Evolutionary conservation across 1,139 yeast species (phyloP).

Genomic region (Candida gigantensis): DNA sequence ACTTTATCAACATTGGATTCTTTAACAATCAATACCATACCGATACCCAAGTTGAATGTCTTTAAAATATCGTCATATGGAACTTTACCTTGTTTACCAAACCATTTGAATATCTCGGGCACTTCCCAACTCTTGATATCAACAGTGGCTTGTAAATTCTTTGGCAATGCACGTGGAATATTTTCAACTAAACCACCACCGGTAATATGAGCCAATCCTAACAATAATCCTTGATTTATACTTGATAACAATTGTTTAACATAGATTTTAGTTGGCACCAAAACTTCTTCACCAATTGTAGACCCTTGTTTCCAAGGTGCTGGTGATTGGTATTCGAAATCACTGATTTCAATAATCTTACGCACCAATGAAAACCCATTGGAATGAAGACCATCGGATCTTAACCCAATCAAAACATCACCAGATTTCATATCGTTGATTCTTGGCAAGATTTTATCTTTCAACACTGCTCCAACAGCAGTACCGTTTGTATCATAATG

Average conservation of each 20-base stretch:
- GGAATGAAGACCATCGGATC: conserved; percentile 92
- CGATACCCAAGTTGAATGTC: conserved; percentile 95
- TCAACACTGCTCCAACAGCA: conserved; percentile 97
- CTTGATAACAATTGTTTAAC: conserved; percentile 86
- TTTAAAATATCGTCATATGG: conserved; percentile 82
- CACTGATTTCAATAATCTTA: conserved; percentile 79
- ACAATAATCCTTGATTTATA: conserved; percentile 62
- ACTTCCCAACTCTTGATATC: conserved; percentile 82
- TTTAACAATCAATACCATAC: conserved; percentile 89
- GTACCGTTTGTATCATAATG: conserved; percentile 99
- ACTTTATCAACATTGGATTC: conserved; percentile 61
- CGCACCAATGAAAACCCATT: conserved; percentile 97
- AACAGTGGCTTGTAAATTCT: conserved; percentile 72
- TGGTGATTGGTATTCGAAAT: conserved; percentile 62
- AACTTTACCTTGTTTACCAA: conserved; percentile 87
- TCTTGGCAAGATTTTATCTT: conserved; percentile 72
- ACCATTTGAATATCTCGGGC: conserved; percentile 90
- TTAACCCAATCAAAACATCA: conserved; percentile 81
- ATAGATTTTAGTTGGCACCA: conserved; percentile 91
- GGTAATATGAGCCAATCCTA: conserved; percentile 95
- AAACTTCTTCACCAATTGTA: conserved; percentile 81
- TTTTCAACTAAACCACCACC: conserved; percentile 98
- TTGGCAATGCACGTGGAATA: conserved; percentile 92
- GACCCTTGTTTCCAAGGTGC: conserved; percentile 83
- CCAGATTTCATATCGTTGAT: conserved; percentile 68